Evolutionary conservation across 257 asterid genomes (phyloP).

Genomic region (Primulina tabacum): DNA sequence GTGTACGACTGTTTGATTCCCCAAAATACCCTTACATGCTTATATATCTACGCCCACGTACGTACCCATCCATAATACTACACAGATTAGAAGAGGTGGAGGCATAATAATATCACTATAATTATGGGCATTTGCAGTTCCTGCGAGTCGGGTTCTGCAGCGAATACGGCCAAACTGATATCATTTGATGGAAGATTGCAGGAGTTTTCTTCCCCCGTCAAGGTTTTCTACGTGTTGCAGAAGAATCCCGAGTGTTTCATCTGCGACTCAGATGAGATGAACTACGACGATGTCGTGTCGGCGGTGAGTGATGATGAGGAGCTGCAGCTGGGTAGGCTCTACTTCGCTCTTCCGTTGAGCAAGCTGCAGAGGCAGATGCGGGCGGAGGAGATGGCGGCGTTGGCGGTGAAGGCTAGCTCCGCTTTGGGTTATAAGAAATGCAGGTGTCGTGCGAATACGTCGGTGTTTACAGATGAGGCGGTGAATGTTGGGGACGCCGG

Average conservation of each 20-base stretch:
- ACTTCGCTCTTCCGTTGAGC: conserved; percentile 75
- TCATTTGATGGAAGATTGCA: conserved; percentile 69
- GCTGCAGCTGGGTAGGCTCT: conserved; percentile 75
- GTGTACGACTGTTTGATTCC: neutral
- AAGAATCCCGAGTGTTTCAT: conserved; percentile 64
- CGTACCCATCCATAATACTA: neutral
- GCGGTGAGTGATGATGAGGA: conserved; percentile 73
- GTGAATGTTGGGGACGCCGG: conserved; percentile 24
- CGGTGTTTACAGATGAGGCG: conserved; percentile 25
- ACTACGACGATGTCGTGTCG: conserved; percentile 62
- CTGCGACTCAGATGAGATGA: conserved; percentile 92
- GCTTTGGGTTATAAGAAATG: conserved; percentile 63
- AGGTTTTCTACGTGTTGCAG: conserved; percentile 65
- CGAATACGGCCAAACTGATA: conserved; percentile 67
- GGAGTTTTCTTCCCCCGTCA: conserved; percentile 72
- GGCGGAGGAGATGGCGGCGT: conserved; percentile 96
- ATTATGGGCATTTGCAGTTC: conserved; percentile 84
- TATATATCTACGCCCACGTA: neutral
- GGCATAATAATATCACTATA: too few species aligned
- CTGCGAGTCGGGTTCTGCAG: conserved; percentile 60
- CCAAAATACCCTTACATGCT: neutral
- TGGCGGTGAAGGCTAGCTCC: conserved; percentile 92
- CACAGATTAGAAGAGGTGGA: neutral
- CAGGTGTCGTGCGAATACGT: conserved; percentile 46
- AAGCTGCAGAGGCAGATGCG: conserved; percentile 52